phyloP scores from a whole-genome alignment of 2,329 filamentous ascomycete genomes.

The Penicillium crustosum region DNA sequence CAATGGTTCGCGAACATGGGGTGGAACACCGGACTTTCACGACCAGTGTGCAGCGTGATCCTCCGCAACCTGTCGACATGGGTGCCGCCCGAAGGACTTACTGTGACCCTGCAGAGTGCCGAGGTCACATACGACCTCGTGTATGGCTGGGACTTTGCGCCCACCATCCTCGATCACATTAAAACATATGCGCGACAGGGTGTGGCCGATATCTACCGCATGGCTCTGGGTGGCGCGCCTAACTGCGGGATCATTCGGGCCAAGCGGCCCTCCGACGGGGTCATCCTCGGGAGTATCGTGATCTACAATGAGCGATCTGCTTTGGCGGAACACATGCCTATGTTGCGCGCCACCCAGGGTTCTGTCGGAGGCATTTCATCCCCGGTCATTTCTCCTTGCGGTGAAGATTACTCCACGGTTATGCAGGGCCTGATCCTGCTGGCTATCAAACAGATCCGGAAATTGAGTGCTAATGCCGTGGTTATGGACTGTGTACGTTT shows the following conservation, averaged over 20 bases:
- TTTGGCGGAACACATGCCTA: constrained; percentile 68
- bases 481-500: constrained; percentile 75
- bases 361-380: constrained; percentile 73
- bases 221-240: constrained; percentile 68
- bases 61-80: constrained; percentile 72
- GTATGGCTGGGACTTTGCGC: constrained; percentile 73
- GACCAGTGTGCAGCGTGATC: constrained; percentile 68
- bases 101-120: constrained; percentile 69
- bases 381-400: constrained; percentile 69
- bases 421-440: constrained; percentile 78
- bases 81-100: constrained; percentile 73
- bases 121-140: constrained; percentile 81
- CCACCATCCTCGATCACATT: constrained; percentile 72
- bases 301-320: constrained; percentile 70
- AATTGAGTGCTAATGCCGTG: constrained; percentile 69
- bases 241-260: constrained; percentile 81
- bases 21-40: constrained; percentile 72
- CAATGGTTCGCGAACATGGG: constrained; percentile 88
- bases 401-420: constrained; percentile 67
- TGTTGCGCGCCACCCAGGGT: constrained; percentile 59
- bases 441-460: constrained; percentile 78
- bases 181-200: constrained; percentile 73
- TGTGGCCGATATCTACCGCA: constrained; percentile 74
- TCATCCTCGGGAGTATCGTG: constrained; percentile 75
- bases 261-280: constrained; percentile 65